Evolutionary conservation across 2,329 filamentous ascomycete genomes (phyloP).

Genomic region (Colletotrichum aenigma): DNA sequence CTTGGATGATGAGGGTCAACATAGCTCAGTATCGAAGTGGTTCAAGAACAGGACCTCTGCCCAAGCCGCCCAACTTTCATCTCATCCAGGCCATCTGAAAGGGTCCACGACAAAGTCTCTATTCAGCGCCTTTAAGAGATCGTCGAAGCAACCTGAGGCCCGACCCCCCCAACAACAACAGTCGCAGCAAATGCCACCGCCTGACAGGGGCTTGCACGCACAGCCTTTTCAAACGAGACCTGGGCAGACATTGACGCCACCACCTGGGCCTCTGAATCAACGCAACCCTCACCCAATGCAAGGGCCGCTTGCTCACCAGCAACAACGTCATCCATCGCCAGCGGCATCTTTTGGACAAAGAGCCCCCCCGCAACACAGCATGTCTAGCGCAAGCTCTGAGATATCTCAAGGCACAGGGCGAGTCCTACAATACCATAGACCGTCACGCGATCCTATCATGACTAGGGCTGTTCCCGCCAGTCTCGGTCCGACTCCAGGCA

Average conservation of each 20-base stretch:
- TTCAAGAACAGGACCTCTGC: slow-evolving; percentile 14
- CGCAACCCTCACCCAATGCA: background rate
- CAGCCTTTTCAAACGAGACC: background rate
- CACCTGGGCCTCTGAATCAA: background rate
- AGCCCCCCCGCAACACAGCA: background rate
- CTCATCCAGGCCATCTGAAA: slow-evolving; percentile 21
- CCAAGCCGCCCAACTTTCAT: slow-evolving; percentile 1
- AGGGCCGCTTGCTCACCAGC: background rate
- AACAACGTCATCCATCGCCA: background rate
- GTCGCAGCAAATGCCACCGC: slow-evolving; percentile 9
- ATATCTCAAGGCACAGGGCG: background rate
- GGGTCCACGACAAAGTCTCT: slow-evolving; percentile 26
- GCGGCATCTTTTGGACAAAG: background rate
- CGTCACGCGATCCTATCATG: background rate
- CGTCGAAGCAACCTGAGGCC: slow-evolving; percentile 27
- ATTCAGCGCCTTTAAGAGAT: slow-evolving; percentile 27
- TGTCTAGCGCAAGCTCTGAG: background rate
- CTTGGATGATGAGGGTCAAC: background rate
- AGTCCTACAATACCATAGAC: background rate
- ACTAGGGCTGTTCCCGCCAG: background rate
- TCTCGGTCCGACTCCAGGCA: background rate
- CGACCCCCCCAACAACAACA: slow-evolving; percentile 8
- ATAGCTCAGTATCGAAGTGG: slow-evolving; percentile 17
- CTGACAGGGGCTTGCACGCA: background rate
- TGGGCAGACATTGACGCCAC: background rate